These are phyloP conservation scores for Blastobotrys muscicola DNA, from an alignment of 805 yeast genomes.

Conservation along the genomic window DNA sequence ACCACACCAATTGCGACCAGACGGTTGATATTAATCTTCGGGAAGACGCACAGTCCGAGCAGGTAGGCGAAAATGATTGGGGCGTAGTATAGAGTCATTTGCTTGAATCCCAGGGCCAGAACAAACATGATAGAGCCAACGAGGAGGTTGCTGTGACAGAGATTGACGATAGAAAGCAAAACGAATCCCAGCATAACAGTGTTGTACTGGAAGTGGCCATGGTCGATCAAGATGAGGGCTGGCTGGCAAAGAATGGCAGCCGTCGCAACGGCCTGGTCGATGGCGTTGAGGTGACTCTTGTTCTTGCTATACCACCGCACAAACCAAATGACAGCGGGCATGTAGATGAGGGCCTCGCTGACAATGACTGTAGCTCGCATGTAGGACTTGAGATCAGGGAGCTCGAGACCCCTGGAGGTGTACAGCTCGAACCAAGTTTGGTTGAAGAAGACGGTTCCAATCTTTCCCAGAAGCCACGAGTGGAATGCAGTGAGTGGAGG, in stretches of 20 bases:
- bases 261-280: slow-evolving; percentile 68
- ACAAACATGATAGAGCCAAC: slow-evolving; percentile 72
- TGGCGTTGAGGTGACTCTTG: slow-evolving; percentile 40
- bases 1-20: slow-evolving; percentile 55
- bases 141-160: slow-evolving; percentile 53
- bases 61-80: slow-evolving; percentile 80
- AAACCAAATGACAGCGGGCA: slow-evolving; percentile 71
- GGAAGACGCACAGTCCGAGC: slow-evolving; percentile 42
- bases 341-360: slow-evolving; percentile 63
- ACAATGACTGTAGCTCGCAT: slow-evolving; percentile 76
- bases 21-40: slow-evolving; percentile 44
- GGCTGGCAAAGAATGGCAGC: slow-evolving; percentile 83
- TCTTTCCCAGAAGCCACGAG: slow-evolving; percentile 62
- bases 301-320: slow-evolving; percentile 62
- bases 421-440: slow-evolving; percentile 68
- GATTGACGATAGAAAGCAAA: slow-evolving; percentile 53
- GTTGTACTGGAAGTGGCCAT: slow-evolving; percentile 95
- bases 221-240: slow-evolving; percentile 73
- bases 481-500: slow-evolving; percentile 97
- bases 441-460: slow-evolving; percentile 52
- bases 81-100: slow-evolving; percentile 89
- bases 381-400: slow-evolving; percentile 56
- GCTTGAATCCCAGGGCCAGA: slow-evolving; percentile 74
- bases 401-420: slow-evolving; percentile 67
- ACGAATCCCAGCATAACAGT: slow-evolving; percentile 89